Base-by-base conservation (phyloP, 2,329 filamentous ascomycete genomes). In the Alternaria sp. region DNA sequence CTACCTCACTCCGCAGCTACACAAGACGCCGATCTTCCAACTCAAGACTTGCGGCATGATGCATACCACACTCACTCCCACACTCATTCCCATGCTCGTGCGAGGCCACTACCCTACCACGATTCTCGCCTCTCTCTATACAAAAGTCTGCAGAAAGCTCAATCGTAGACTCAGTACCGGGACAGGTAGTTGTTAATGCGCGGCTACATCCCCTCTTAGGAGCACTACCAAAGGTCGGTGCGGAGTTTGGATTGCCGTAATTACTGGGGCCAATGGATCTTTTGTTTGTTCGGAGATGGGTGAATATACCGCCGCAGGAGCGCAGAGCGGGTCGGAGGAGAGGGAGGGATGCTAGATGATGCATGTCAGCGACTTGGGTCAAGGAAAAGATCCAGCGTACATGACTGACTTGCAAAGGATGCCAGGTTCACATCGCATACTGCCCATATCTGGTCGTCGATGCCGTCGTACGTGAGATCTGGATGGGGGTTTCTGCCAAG, bases 361-460 rank as follows among this genome's bases (percentile, higher is more conserved):
- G n/a, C 6, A 10, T 17, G 36, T 32, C 26, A 51, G 53, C 53
- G 7, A 9, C 2, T 3, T 30, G 8, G 1, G 46, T 23, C 5
- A 17, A 21, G 9, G 26, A 12, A 19, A 10, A 62, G 26, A 1
- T n/a, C 5, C 2, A 7, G 3, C 5, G 12, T 12, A 23, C 1
- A 12, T 21, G n/a, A 59, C 67, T 64, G 17, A 72, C 69, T 69
- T 25, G 67, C 63, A 13, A 72, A 66, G 6, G 61, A 67, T 9
- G 71, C 70, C 5, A 73, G 61, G 23, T 73, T 73, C 19, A 73
- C 68, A 36, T 73, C 71, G 45, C 68, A 72, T 4, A 72, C 71
- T 11, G 68, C 68, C 67, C 70, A 71, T n/a, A 72, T 72, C 45
- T 70, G 68, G 47, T 71, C 67, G 23, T 70, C 60, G 19, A 72